Evolutionary conservation across 2,329 filamentous ascomycete species (phyloP).

Genomic region (Tetracladium maxilliforme): DNA sequence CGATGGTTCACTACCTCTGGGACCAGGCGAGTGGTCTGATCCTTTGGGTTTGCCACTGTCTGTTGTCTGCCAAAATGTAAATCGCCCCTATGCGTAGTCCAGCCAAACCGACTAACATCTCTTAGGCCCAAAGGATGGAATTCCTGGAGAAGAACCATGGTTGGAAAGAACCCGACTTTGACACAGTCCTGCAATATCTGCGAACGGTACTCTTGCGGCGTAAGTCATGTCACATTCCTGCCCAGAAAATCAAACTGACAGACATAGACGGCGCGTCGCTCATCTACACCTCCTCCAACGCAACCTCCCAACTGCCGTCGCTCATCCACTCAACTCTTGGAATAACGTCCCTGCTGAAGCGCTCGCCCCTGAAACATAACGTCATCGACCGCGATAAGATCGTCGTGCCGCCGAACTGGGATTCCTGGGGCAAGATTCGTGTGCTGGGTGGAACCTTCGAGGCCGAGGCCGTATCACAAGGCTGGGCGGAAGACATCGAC

Average conservation of each 20-base stretch:
- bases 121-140: slow-evolving; percentile 75
- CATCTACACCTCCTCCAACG: slow-evolving; percentile 69
- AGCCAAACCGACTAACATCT: slow-evolving; percentile 4
- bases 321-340: slow-evolving; percentile 76
- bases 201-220: slow-evolving; percentile 79
- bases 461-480: slow-evolving; percentile 69
- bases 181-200: slow-evolving; percentile 86
- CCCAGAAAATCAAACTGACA: too few relatives aligned
- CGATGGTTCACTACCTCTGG: slow-evolving; percentile 60
- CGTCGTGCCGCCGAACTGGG: slow-evolving; percentile 90
- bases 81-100: slow-evolving; percentile 13
- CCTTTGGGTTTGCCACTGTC: slow-evolving; percentile 75
- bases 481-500: slow-evolving; percentile 77
- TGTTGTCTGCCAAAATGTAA: slow-evolving; percentile 89
- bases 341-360: slow-evolving; percentile 70
- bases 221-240: slow-evolving; percentile 27
- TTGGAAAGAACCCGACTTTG: slow-evolving; percentile 95
- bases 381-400: slow-evolving; percentile 92
- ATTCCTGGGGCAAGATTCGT: slow-evolving; percentile 94
- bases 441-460: slow-evolving; percentile 87
- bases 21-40: slow-evolving; percentile 88
- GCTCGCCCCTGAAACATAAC: slow-evolving; percentile 71
- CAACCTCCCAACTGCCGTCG: slow-evolving; percentile 61
- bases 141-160: slow-evolving; percentile 74
- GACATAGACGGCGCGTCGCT: slow-evolving; percentile 63